Base-by-base conservation (phyloP, 805 yeast genomes). In the Pichia pseudocactophila region DNA sequence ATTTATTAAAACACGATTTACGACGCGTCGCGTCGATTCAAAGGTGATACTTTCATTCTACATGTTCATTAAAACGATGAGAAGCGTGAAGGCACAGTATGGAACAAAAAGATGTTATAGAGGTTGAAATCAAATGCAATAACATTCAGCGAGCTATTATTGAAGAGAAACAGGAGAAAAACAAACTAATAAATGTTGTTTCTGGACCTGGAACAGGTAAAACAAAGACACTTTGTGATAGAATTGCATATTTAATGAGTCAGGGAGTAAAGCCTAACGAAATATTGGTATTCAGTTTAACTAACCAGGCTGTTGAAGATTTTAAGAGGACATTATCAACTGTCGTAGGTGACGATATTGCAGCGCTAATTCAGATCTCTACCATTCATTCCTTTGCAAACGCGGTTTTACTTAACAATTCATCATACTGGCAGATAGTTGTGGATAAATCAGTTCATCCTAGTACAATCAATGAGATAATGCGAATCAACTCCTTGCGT, bases 171-270 rank as follows among this genome's bases (percentile, higher is more conserved):
- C 35, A 45, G 30, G 56, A 64, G 6, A 62, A 65, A 7, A 56
- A 63, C 15, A 59, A 66, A 7, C 59, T 79, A 0, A 56, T 82
- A 6, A 66, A 73, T 30, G 65, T 82, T 2, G 62, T 68, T 8
- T 83, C 88, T 0, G 87, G 87, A 0, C 87, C 89, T 0, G 88
- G 89, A 4, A 72, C 83, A 8, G 89, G 90, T 2, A 82, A 82
- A 52, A 80, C 88, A 0, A 62, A 65, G 28, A 80, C 87, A 0
- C 50, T 82, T 26, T 70, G 76, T 4, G 64, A 69, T 26, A 65
- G 83, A 45, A 65, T 82, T 0, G 72, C 72, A 2, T 64, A 70
- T 44, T 48, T 78, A 47, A 52, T 81, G 4, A 46, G 56, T 1
- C 44, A 62, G 11, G 56, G 52, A 3, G 46, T 50, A 4, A 58